A percentile compares a stretch with the other conserved stretches of the same genome.
Conservation (phyloP, 2,329 filamentous ascomycete species). For the Dryadomyces sulphureus region DNA sequence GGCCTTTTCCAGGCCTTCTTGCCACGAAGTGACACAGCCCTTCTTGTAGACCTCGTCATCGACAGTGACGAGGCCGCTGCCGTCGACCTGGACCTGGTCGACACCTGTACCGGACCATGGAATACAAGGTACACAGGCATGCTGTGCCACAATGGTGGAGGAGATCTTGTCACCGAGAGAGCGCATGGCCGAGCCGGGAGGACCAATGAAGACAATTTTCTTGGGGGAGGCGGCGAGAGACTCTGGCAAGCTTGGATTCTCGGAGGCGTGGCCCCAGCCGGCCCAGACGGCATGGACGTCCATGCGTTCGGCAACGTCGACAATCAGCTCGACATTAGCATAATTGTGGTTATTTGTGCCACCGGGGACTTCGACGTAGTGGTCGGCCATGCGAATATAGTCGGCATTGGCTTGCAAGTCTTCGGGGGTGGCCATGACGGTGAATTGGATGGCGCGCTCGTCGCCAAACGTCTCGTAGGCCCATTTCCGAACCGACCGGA, state of each 20-base stretch:
- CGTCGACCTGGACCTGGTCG: slow-evolving; percentile 62
- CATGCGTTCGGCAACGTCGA: slow-evolving; percentile 97
- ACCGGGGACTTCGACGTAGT: slow-evolving; percentile 97
- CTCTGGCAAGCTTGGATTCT: slow-evolving; percentile 96
- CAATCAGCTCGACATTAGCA: slow-evolving; percentile 97
- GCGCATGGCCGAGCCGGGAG: slow-evolving; percentile 94
- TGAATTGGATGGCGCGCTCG: slow-evolving; percentile 96
- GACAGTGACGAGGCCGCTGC: slow-evolving; percentile 82
- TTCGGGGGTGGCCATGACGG: slow-evolving; percentile 98
- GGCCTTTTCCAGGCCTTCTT: slow-evolving; percentile 80
- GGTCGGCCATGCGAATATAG: slow-evolving; percentile 98
- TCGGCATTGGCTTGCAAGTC: slow-evolving; percentile 95
- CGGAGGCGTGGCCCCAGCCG: slow-evolving; percentile 96
- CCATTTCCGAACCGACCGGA: slow-evolving; percentile 98
- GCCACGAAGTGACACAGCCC: slow-evolving; percentile 77
- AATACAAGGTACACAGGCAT: slow-evolving; percentile 90
- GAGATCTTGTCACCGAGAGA: slow-evolving; percentile 99
- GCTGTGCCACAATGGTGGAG: slow-evolving; percentile 96
- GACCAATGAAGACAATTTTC: slow-evolving; percentile 98
- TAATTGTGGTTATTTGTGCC: slow-evolving; percentile 99
- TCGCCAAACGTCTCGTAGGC: slow-evolving; percentile 99
- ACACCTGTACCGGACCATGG: slow-evolving; percentile 98
- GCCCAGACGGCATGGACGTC: slow-evolving; percentile 97
- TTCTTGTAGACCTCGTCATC: slow-evolving; percentile 71
- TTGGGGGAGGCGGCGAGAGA: slow-evolving; percentile 90